Conservation (phyloP, 441 rosid genomes). For the Jatropha podagrica region DNA sequence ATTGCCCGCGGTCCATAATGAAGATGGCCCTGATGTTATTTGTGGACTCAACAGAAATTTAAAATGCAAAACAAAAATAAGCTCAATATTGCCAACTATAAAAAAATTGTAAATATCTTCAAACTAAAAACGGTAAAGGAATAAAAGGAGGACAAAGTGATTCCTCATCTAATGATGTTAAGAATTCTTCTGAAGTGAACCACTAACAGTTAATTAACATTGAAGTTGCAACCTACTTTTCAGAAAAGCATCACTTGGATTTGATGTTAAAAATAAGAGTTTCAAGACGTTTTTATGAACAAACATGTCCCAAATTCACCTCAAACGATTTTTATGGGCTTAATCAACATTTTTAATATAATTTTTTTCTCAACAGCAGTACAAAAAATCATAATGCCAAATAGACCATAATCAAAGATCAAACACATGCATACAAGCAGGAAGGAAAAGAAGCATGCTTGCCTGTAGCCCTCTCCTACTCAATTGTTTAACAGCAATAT, state of each 20-base stretch:
- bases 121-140: not conserved
- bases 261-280: too few species aligned
- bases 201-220: too few species aligned
- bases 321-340: too few species aligned
- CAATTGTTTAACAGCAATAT: constrained; percentile 86
- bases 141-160: not conserved
- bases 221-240: too few species aligned
- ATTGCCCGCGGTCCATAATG: not conserved
- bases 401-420: not conserved
- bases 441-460: constrained; percentile 18
- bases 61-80: not conserved
- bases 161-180: not conserved
- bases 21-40: not conserved
- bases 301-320: too few species aligned
- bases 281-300: too few species aligned
- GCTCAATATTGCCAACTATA: not conserved
- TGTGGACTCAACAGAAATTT: not conserved
- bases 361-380: too few species aligned
- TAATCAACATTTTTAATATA: too few species aligned
- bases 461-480: constrained; percentile 87
- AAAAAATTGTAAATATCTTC: not conserved
- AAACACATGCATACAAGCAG: not conserved
- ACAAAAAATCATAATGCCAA: not conserved
- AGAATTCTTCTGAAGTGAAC: not conserved
- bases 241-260: too few species aligned